Evolutionary conservation across 768 basidiomycete species (phyloP).

Genomic region (Leucocoprinus leucothites): DNA sequence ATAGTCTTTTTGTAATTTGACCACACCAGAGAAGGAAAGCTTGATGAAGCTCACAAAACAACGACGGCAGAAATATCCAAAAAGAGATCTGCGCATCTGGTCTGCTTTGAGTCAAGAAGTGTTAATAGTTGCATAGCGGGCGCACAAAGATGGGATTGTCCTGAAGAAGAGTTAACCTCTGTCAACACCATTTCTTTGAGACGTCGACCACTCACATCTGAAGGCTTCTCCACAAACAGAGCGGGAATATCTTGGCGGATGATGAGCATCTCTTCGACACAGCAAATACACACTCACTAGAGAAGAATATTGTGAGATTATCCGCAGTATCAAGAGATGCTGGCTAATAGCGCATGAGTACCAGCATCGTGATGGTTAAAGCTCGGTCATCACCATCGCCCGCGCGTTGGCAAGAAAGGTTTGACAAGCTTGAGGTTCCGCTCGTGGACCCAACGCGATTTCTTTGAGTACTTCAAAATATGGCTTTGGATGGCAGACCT

Average conservation of each 20-base stretch:
- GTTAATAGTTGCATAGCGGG: not conserved
- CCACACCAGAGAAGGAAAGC: slow-evolving; percentile 70
- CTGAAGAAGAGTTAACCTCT: slow-evolving; percentile 5
- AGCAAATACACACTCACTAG: slow-evolving; percentile 28
- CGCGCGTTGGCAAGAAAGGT: slow-evolving; percentile 46
- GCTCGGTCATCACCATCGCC: slow-evolving; percentile 26
- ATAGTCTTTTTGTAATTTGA: slow-evolving; percentile 65
- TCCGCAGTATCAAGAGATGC: slow-evolving; percentile 53
- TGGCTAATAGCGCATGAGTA: slow-evolving; percentile 6
- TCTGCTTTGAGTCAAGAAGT: not conserved
- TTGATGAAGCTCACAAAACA: slow-evolving; percentile 75
- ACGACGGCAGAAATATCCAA: slow-evolving; percentile 79
- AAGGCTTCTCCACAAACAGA: slow-evolving; percentile 51
- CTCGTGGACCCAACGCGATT: slow-evolving; percentile 42
- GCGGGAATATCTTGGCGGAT: slow-evolving; percentile 43
- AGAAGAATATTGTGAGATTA: slow-evolving; percentile 63
- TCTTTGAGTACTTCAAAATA: slow-evolving; percentile 46
- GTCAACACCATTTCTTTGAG: no score
- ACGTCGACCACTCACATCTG: slow-evolving; percentile 7
- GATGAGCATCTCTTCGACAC: not conserved
- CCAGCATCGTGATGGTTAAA: not conserved
- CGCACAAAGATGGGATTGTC: slow-evolving; percentile 24
- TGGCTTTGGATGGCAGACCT: slow-evolving; percentile 66
- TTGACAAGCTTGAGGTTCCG: slow-evolving; percentile 37
- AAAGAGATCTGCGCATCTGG: slow-evolving; percentile 71